Evolutionary conservation across 257 asterid species (phyloP), one percentile per base, ranked within the genome.

Genomic region (Echium plantagineum): DNA sequence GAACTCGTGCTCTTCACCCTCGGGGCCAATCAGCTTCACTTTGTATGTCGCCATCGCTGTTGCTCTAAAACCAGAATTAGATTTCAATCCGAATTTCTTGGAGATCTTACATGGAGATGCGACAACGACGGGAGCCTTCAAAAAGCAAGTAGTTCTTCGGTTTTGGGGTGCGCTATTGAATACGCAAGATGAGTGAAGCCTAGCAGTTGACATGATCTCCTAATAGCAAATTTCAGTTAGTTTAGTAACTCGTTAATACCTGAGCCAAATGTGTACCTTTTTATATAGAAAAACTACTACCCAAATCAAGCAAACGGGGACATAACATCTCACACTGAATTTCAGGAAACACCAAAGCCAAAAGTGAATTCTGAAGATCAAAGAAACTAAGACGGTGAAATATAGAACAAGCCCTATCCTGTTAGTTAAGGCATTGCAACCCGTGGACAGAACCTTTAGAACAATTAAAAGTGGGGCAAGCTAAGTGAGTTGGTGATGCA

Each of bases 1-100:
- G 8, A 67, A 10, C 58, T 42, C 66, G 18, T 42, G 32, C 58
- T 67, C 72, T 3, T 57, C 26, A 0, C 72, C 72, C 20, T 61
- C 65, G 24, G 72, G 72, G 9, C 58, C 60, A 32, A 67, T 55
- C 18, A 67, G 20, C 35, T 67, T 67, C 22, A 67, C 53, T 47
- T 67, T 61, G 60, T 67, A 61, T 4, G 57, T 17, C 22, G 72
- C 72, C 72, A 67, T 67, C 1, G 67, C 55, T 13, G 63, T 52
- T 54, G 21, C 57, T 18, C 46, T 42, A 57, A 67, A 67, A 28
- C 63, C 30, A 24, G 51, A 57, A 54, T 52, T 51, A 65, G 52
- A 10, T 18, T 67, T 61, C 58, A 67, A 48, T 18, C 67, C 72
- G 49, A 55, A 56, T 21, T 42, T 31, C 52, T 18, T 61, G 26